phyloP scores from a whole-genome alignment of 495 filamentous ascomycete species.

The Neurospora africana region DNA sequence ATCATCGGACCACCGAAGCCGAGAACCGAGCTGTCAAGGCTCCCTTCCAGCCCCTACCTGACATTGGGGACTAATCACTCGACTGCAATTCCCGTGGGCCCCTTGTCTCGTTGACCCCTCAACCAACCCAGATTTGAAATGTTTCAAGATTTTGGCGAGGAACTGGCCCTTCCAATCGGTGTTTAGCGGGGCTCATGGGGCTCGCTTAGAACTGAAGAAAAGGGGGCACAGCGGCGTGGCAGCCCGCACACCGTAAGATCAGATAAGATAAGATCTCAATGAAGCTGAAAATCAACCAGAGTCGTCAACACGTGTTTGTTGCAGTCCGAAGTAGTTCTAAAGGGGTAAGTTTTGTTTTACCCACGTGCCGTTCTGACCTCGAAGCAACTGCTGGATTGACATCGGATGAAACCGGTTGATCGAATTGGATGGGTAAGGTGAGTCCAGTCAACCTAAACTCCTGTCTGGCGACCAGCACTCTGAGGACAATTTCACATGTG shows the following conservation, averaged over 20 bases:
- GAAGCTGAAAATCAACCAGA: background rate
- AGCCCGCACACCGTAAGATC: background rate
- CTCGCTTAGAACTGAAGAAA: background rate
- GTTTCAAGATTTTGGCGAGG: background rate
- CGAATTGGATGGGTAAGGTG: background rate
- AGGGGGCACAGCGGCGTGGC: background rate
- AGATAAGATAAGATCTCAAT: background rate
- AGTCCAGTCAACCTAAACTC: background rate
- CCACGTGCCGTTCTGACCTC: background rate
- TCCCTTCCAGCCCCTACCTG: background rate
- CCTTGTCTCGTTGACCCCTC: background rate
- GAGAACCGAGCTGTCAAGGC: background rate
- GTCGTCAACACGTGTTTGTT: background rate
- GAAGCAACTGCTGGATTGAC: background rate
- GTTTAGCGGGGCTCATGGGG: background rate
- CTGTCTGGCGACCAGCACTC: background rate
- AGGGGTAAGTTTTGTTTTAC: background rate
- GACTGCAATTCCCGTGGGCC: background rate
- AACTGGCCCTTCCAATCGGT: background rate
- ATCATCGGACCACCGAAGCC: background rate
- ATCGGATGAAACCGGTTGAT: background rate
- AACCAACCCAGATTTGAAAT: background rate
- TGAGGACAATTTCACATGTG: background rate
- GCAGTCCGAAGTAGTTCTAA: background rate
- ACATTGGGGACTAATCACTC: background rate